phyloP scores from a whole-genome alignment of 1,284 basidiomycete genomes.

The Schizophyllum amplum region DNA sequence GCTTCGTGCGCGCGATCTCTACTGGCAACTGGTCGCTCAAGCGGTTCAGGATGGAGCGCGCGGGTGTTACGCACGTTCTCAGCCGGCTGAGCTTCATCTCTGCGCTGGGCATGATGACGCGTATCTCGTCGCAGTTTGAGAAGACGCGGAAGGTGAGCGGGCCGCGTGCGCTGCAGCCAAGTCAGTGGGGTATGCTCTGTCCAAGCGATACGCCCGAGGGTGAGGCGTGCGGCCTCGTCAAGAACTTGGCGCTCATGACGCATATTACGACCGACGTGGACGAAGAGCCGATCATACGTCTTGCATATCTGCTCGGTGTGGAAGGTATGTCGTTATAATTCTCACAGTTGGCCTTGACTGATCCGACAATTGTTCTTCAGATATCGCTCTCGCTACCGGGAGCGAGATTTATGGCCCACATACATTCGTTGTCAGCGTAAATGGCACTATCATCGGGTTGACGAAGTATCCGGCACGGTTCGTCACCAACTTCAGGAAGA shows the following conservation, averaged over 20 bases:
- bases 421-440: slow-evolving; percentile 95
- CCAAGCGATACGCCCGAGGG: slow-evolving; percentile 99
- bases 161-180: slow-evolving; percentile 93
- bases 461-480: slow-evolving; percentile 85
- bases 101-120: slow-evolving; percentile 99
- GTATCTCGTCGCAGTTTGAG: slow-evolving; percentile 98
- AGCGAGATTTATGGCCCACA: slow-evolving; percentile 91
- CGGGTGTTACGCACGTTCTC: slow-evolving; percentile 97
- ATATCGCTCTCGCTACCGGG: slow-evolving; percentile 89
- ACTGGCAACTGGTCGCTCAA: slow-evolving; percentile 99
- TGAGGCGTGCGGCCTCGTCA: slow-evolving; percentile 97
- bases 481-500: slow-evolving; percentile 84
- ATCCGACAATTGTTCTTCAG: slow-evolving; percentile 33
- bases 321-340: slow-evolving; percentile 55
- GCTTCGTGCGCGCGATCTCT: slow-evolving; percentile 96
- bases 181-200: slow-evolving; percentile 99
- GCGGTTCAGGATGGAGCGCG: slow-evolving; percentile 99
- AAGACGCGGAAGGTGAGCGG: slow-evolving; percentile 99
- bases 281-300: slow-evolving; percentile 86
- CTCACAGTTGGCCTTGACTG: slow-evolving; percentile 1
- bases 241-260: slow-evolving; percentile 98
- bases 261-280: slow-evolving; percentile 99
- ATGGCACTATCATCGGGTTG: slow-evolving; percentile 93
- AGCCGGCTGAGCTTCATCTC: slow-evolving; percentile 95
- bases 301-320: slow-evolving; percentile 92